Base-by-base conservation (phyloP, 2,329 filamentous ascomycete species). In the Clonostachys sp. region DNA sequence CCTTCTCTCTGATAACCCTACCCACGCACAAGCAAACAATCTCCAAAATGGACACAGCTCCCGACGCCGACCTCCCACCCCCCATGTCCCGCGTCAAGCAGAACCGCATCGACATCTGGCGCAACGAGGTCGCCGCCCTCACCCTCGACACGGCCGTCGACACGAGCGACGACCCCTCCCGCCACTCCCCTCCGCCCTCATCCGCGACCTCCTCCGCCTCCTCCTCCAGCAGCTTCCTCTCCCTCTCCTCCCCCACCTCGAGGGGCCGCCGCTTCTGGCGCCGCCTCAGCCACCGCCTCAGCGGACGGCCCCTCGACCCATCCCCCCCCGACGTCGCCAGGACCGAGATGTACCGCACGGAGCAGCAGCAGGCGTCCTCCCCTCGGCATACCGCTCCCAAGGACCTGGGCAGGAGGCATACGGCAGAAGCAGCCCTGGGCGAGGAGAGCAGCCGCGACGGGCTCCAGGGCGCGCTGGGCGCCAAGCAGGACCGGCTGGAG, bases 91-190 rank as follows among this genome's bases (percentile, higher is more conserved):
- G 59, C 34, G 55, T 64, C 46, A 66, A 66, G 48, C 61, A 67
- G 44, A 57, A 63, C 44, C 68, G 70, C 58, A 75, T 80, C 52
- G 60, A 72, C 49, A 65, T 73, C 50, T 80, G 77, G 77, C 71
- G 72, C 47, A 61, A 62, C 45, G 77, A 80, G 60, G 73, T 80
- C 43, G 63, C 64, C 35, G 57, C 61, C 18, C 61, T 65, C 43
- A 59, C 61, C 42, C 24, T 30, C 24, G 24, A 30, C 24, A 30
- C 24, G 9, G 24, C 24, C 24, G 7, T 30, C 24, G 24, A 51
- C 53, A n/a, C 44, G 49, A 9, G 54, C 56, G 4, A 53, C 61
- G 36, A 58, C 57, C 35, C 56, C 59, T 17, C 60, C 56, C 16
- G 66, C 65, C 54, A 59, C 61, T 6, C 54, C 18, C 61, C 59